Evolutionary conservation across 257 asterid species (phyloP).

Genomic region (Penstemon davidsonii): DNA sequence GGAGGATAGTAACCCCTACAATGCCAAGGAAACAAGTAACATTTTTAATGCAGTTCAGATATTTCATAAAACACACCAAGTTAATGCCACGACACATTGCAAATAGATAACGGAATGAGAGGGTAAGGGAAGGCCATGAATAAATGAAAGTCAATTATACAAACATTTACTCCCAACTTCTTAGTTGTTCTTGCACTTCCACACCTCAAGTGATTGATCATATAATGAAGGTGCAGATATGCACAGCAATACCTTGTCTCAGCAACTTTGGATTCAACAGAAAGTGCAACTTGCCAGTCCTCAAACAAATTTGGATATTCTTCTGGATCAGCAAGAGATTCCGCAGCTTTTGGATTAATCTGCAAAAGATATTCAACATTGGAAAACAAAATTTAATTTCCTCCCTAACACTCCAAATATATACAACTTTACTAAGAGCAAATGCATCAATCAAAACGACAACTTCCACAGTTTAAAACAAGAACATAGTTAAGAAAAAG

Average conservation of each 20-base stretch:
- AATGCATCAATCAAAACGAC: constrained; percentile 20
- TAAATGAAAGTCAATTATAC: neutral
- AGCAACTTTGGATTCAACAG: constrained; percentile 76
- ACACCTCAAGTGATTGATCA: constrained; percentile 18
- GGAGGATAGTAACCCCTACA: constrained; percentile 76
- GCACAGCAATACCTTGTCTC: constrained; percentile 54
- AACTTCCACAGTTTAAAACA: constrained; percentile 5
- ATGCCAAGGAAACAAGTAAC: constrained; percentile 24
- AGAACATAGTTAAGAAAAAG: constrained; percentile 1
- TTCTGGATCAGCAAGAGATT: constrained; percentile 97
- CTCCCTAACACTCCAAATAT: neutral
- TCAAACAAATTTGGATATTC: constrained; percentile 96
- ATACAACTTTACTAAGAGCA: constrained; percentile 18
- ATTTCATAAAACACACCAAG: constrained; percentile 2
- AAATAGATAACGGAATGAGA: constrained; percentile 24
- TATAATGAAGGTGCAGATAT: constrained; percentile 8
- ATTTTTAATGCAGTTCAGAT: constrained; percentile 1
- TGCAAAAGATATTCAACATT: constrained; percentile 32
- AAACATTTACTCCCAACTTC: neutral
- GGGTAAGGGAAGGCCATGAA: constrained; percentile 10
- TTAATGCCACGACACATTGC: constrained; percentile 7
- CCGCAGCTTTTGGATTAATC: constrained; percentile 98
- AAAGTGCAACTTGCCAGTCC: constrained; percentile 97
- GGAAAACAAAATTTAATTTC: constrained; percentile 15
- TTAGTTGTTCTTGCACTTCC: neutral